phyloP scores from a whole-genome alignment of 345 rosid species.

The Clausena lansium region DNA sequence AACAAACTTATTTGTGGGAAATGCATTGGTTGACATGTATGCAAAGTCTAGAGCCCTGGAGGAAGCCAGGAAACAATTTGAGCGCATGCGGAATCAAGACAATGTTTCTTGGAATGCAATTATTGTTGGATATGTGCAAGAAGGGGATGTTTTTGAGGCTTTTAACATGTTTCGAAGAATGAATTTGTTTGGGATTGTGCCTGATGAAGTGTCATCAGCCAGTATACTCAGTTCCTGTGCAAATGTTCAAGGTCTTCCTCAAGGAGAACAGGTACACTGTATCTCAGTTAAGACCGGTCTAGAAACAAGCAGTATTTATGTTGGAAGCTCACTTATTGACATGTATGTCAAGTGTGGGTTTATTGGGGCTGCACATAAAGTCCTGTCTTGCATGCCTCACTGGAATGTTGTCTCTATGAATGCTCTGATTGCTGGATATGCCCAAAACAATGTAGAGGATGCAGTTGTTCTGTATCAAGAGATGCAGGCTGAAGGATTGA shows the following conservation, averaged over 20 bases:
- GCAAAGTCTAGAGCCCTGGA: conserved; percentile 71
- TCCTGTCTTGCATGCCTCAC: conserved; percentile 56
- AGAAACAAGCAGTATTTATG: conserved; percentile 69
- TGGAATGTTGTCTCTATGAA: conserved; percentile 73
- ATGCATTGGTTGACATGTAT: conserved; percentile 93
- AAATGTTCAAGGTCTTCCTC: conserved; percentile 50
- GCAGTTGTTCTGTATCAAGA: conserved; percentile 53
- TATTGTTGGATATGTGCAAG: conserved; percentile 82
- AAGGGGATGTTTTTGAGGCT: conserved; percentile 66
- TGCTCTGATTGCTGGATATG: conserved; percentile 82
- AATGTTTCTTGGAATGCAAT: conserved; percentile 91
- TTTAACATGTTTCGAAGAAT: conserved; percentile 62
- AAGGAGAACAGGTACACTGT: conserved; percentile 70
- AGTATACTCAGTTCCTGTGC: conserved; percentile 83
- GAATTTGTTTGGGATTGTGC: conserved; percentile 46
- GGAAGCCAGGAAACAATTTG: conserved; percentile 76
- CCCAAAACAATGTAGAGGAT: conserved; percentile 45
- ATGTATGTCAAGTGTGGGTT: conserved; percentile 77
- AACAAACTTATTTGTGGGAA: conserved; percentile 70
- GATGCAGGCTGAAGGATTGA: conserved; percentile 59
- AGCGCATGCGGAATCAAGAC: conserved; percentile 52
- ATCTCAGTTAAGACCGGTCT: conserved; percentile 63
- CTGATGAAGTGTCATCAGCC: conserved; percentile 82
- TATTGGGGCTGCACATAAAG: conserved; percentile 42
- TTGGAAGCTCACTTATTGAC: conserved; percentile 89